Conservation (phyloP, 345 rosid species). For the Syzygium oleosum region DNA sequence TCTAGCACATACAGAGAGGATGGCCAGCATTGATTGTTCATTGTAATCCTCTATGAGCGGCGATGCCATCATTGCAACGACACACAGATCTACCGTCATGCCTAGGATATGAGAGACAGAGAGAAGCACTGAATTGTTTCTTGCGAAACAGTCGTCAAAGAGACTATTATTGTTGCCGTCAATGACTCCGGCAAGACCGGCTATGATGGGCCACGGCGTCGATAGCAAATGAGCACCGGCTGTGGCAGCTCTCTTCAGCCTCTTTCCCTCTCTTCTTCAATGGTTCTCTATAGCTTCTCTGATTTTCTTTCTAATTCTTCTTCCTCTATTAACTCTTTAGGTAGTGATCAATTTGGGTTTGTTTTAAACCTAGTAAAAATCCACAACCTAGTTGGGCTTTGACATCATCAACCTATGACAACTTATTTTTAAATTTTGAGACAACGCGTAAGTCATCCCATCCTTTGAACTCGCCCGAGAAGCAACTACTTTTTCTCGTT, state of each 20-base stretch:
- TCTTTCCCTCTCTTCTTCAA: not conserved
- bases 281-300: not conserved
- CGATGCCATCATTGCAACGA: too few relatives aligned
- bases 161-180: not conserved
- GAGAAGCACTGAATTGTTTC: not conserved
- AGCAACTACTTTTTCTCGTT: not conserved
- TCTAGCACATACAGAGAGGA: too few relatives aligned
- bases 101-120: too few relatives aligned
- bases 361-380: not conserved
- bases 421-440: not conserved
- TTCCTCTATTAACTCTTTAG: not conserved
- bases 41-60: too few relatives aligned
- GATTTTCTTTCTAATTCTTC: not conserved
- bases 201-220: not conserved
- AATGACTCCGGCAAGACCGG: fast-evolving
- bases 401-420: not conserved
- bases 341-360: not conserved
- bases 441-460: not conserved
- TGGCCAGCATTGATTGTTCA: too few relatives aligned
- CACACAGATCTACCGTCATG: too few relatives aligned
- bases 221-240: not conserved
- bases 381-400: too few relatives aligned
- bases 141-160: not conserved
- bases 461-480: not conserved
- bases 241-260: not conserved